A percentile compares a stretch with the other conserved stretches of the same genome.
Conservation (phyloP, 345 rosid genomes). For the Eucalyptus albens region DNA sequence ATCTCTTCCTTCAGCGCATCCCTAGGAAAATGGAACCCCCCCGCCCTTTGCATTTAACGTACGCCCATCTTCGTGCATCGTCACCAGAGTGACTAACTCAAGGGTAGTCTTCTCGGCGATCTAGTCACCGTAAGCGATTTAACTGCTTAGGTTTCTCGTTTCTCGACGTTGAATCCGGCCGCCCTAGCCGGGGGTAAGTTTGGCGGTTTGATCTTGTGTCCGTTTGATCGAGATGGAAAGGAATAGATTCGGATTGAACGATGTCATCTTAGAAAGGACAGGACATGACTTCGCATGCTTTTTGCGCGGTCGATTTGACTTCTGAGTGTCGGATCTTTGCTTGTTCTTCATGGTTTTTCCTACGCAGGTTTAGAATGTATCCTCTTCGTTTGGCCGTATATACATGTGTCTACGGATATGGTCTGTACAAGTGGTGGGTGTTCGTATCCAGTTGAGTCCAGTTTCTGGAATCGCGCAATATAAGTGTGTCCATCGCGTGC, state of each 20-base stretch:
- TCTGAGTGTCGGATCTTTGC: neutral
- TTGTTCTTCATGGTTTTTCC: neutral
- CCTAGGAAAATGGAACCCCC: neutral
- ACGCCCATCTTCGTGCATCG: neutral
- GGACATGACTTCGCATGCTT: neutral
- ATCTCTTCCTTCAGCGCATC: neutral
- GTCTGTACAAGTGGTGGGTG: constrained; percentile 65
- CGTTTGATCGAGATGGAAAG: neutral
- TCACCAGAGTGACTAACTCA: neutral
- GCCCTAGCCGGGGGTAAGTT: neutral
- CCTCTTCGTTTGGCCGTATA: constrained; percentile 45
- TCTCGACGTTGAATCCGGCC: neutral
- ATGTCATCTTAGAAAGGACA: neutral
- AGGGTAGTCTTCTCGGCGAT: neutral
- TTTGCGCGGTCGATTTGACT: neutral
- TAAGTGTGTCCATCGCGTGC: neutral
- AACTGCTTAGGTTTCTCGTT: neutral
- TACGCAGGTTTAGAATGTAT: constrained; percentile 35
- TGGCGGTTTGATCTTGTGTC: neutral
- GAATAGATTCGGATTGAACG: neutral
- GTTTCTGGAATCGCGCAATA: neutral
- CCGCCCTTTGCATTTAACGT: neutral
- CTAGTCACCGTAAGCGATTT: neutral
- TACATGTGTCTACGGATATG: constrained; percentile 37
- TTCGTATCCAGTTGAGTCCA: constrained; percentile 14